phyloP scores from a whole-genome alignment of 306 rosid species.

The Canavalia ensiformis region DNA sequence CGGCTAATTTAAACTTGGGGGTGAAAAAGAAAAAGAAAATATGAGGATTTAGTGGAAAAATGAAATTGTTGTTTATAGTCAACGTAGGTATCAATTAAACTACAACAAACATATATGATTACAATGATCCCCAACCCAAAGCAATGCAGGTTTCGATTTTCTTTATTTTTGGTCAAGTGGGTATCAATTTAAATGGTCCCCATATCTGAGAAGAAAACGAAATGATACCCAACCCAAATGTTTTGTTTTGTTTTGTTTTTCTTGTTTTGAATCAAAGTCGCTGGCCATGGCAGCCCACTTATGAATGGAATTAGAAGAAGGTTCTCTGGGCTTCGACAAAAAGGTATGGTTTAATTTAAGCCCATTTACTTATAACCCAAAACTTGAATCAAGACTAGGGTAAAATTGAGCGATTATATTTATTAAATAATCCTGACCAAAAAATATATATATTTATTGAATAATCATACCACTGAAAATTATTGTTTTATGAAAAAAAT shows the following conservation, averaged over 20 bases:
- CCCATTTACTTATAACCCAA: slow-evolving; percentile 33
- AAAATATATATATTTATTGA: background rate
- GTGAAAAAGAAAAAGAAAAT: background rate
- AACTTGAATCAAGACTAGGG: background rate
- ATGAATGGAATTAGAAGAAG: background rate
- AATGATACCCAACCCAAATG: background rate
- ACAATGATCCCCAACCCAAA: too few species aligned
- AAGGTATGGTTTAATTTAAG: background rate
- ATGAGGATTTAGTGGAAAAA: background rate
- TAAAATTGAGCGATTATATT: background rate
- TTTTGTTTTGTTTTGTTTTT: too few species aligned
- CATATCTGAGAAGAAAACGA: background rate
- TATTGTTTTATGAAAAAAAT: background rate
- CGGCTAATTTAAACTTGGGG: background rate
- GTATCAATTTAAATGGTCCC: background rate
- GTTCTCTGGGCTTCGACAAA: slow-evolving; percentile 20
- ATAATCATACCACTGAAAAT: background rate
- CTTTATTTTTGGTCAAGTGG: too few species aligned
- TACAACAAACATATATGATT: background rate
- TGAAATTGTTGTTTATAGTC: background rate
- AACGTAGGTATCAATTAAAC: slow-evolving; percentile 31
- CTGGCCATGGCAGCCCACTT: background rate
- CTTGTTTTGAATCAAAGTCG: background rate
- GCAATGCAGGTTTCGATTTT: too few species aligned
- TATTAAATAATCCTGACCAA: background rate